Evolutionary conservation across 176 grass and related monocot species (phyloP).

Genomic region (Paspalum notatum): DNA sequence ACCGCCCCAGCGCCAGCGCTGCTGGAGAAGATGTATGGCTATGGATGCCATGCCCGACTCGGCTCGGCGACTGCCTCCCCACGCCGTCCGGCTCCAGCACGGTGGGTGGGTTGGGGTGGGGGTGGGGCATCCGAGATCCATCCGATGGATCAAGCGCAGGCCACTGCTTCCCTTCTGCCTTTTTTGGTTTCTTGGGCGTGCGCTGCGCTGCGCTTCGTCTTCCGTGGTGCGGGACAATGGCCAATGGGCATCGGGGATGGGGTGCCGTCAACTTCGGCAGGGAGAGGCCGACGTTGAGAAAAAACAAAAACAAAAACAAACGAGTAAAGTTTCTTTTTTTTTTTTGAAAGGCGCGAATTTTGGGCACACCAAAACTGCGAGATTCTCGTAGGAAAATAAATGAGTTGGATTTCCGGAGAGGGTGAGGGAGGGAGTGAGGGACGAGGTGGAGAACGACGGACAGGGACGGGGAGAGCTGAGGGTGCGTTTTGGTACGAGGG

Average conservation of each 20-base stretch:
- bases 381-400: too few relatives aligned
- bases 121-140: neutral
- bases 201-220: constrained; percentile 6
- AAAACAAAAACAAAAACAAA: neutral
- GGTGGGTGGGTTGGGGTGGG: neutral
- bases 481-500: too few relatives aligned
- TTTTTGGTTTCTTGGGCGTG: neutral
- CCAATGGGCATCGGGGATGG: too few relatives aligned
- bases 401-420: too few relatives aligned
- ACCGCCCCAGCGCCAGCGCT: constrained; percentile 8
- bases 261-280: neutral
- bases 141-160: neutral
- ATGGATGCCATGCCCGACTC: constrained; percentile 37
- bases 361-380: too few relatives aligned
- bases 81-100: constrained; percentile 8
- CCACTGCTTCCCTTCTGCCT: neutral
- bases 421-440: too few relatives aligned
- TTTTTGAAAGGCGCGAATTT: too few relatives aligned
- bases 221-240: neutral
- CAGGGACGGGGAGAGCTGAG: too few relatives aligned
- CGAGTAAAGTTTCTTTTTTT: too few relatives aligned
- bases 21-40: constrained; percentile 33
- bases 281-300: neutral
- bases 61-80: constrained; percentile 19
- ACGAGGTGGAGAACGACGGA: too few relatives aligned